Evolutionary conservation across 805 yeast genomes (phyloP), one percentile per base, ranked within the genome.

Genomic region (Saccharomycopsis fodiens): DNA sequence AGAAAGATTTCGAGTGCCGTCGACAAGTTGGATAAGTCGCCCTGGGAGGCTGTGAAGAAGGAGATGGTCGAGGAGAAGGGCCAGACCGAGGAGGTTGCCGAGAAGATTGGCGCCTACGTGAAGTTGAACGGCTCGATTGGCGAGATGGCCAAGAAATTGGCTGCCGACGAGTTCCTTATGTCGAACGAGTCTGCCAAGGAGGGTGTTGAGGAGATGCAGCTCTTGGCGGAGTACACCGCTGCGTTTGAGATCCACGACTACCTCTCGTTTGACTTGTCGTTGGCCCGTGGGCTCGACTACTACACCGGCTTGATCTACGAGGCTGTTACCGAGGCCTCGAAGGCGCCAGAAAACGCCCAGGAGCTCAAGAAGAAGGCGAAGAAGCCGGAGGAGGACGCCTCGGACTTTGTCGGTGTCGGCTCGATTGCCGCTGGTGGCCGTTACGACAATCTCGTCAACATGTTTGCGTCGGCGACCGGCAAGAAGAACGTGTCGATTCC

Each of bases 371-470:
- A 67, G 64, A 67, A 66, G 54, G 62, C 72, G 41, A 63, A 59
- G 42, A 64, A 61, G 40, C 85, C 74, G 15, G 91, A 76, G 43
- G 96, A 87, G 54, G 97, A 93, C 64, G 96, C 96, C 47, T 85
- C 95, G 44, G 97, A 86, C 53, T 87, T 85, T 57, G 97, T 93
- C 45, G 98, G 98, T 56, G 96, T 91, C 36, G 98, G 98, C 30
- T 93, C 98, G 4, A 88, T 93, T 59, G 96, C 96, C 42, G 98
- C 96, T 41, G 98, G 98, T 68, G 98, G 98, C 54, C 85, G 98
- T 65, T 93, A 93, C 65, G 98, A 93, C 65, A 83, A 84, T 58
- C 76, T 93, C 50, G 97, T 93, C 32, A 96, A 96, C 55, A 93
- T 93, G 98, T 93, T 93, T 63, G 76, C 87, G 44, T 74, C 75